Evolutionary conservation across 352 stramenopile species (phyloP).

Genomic region (Globisporangium camurandrum): DNA sequence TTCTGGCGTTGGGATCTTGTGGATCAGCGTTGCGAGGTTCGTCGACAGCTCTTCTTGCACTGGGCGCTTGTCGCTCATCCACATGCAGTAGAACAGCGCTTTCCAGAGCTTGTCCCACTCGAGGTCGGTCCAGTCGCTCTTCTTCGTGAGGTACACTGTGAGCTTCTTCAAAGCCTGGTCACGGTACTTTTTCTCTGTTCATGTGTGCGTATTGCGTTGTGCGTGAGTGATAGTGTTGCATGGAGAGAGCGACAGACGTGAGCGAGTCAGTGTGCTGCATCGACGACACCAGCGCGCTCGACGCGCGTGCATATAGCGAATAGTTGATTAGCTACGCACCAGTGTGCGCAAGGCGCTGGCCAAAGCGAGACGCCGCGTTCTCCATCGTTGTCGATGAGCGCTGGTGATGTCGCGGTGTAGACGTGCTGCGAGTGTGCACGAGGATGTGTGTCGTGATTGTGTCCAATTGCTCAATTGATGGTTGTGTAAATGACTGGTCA

Average conservation of each 20-base stretch:
- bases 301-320: no score
- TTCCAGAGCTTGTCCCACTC: constrained; percentile 88
- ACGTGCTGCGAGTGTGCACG: no score
- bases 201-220: neutral
- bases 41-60: constrained; percentile 75
- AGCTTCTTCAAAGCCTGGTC: constrained; percentile 80
- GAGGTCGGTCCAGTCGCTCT: constrained; percentile 54
- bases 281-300: no score
- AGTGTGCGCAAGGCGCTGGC: constrained; percentile 78
- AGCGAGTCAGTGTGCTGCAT: neutral
- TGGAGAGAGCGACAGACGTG: no score
- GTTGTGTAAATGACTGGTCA: no score
- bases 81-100: constrained; percentile 87
- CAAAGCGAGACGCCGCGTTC: constrained; percentile 76
- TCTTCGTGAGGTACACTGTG: constrained; percentile 62
- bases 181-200: constrained; percentile 83
- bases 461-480: no score
- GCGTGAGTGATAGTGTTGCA: no score
- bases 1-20: constrained; percentile 37
- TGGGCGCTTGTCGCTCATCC: constrained; percentile 84
- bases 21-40: constrained; percentile 53
- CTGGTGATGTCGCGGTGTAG: no score
- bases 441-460: no score
- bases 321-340: no score
- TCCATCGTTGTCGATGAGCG: constrained; percentile 42